Evolutionary conservation across 108 stramenopile species (phyloP).

Genomic region (Aurantiochytrium sp.): DNA sequence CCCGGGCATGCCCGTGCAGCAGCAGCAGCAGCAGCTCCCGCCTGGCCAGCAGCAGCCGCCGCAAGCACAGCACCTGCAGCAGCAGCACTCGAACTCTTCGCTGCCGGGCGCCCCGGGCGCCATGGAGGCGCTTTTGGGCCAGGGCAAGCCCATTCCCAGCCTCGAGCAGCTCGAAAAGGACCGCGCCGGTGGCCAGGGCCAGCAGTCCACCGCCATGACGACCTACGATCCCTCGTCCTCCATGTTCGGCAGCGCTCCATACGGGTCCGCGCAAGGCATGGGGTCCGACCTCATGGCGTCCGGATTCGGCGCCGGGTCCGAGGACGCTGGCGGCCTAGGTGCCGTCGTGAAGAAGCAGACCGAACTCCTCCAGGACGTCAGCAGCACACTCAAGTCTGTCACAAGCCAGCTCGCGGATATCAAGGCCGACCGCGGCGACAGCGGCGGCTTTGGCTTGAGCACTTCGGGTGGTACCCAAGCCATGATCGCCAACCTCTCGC

Average conservation of each 20-base stretch:
- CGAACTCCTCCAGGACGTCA: not conserved
- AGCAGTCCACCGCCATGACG: not conserved
- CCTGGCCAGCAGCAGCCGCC: not conserved
- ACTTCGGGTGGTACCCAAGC: not conserved
- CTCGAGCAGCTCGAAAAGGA: not conserved
- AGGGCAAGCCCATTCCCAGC: not conserved
- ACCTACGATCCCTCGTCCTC: not conserved
- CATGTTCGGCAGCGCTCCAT: constrained; percentile 17
- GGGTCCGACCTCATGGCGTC: not conserved
- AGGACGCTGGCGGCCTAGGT: not conserved
- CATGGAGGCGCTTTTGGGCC: not conserved
- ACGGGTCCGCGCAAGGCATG: not conserved
- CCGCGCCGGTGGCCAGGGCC: not conserved
- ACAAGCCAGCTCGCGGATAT: not conserved
- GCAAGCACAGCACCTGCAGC: not conserved
- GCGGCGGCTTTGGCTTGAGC: not conserved
- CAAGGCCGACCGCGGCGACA: not conserved
- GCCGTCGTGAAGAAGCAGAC: not conserved
- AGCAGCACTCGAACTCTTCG: not conserved
- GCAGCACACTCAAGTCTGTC: not conserved
- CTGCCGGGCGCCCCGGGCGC: constrained; percentile 20
- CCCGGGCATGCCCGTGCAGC: not conserved
- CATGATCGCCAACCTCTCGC: constrained; percentile 27
- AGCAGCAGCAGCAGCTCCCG: not conserved
- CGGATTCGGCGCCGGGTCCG: not conserved